These are phyloP conservation scores for Nakaseomyces sp. DNA, from an alignment of 1,139 yeast genomes.

Conservation along the genomic window DNA sequence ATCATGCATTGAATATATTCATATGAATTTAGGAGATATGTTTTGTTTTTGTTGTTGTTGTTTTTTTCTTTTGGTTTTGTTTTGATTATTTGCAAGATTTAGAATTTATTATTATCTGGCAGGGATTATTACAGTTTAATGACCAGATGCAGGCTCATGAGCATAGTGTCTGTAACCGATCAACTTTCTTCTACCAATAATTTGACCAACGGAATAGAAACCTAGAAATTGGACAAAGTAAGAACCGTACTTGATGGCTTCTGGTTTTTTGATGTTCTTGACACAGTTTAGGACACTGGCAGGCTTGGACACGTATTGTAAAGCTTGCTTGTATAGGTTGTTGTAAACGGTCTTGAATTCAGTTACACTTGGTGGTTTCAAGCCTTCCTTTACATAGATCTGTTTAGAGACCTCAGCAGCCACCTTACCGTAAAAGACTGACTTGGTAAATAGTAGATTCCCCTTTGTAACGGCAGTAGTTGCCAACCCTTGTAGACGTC, in stretches of 20 bases:
- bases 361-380: constrained; percentile 78
- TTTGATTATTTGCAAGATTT: not conserved
- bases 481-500: constrained; percentile 25
- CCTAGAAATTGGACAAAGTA: constrained; percentile 81
- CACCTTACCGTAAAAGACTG: constrained; percentile 86
- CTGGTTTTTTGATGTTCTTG: constrained; percentile 48
- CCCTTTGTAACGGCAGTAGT: constrained; percentile 20
- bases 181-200: constrained; percentile 88
- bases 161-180: constrained; percentile 53
- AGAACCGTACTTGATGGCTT: constrained; percentile 60
- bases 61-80: too few relatives aligned
- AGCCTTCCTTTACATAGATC: constrained; percentile 83
- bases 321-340: constrained; percentile 37
- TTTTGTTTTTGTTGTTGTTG: not conserved
- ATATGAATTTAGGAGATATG: not conserved
- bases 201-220: constrained; percentile 89
- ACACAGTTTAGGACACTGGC: constrained; percentile 29
- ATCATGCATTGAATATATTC: constrained; percentile 5
- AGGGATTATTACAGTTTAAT: not conserved
- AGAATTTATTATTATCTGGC: too few relatives aligned
- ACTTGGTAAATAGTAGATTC: constrained; percentile 34
- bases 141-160: not conserved
- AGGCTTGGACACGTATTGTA: constrained; percentile 41
- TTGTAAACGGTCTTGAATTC: constrained; percentile 76
- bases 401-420: constrained; percentile 80